Evolutionary conservation across 257 asterid species (phyloP).

Genomic region (Przewalskia tangutica): DNA sequence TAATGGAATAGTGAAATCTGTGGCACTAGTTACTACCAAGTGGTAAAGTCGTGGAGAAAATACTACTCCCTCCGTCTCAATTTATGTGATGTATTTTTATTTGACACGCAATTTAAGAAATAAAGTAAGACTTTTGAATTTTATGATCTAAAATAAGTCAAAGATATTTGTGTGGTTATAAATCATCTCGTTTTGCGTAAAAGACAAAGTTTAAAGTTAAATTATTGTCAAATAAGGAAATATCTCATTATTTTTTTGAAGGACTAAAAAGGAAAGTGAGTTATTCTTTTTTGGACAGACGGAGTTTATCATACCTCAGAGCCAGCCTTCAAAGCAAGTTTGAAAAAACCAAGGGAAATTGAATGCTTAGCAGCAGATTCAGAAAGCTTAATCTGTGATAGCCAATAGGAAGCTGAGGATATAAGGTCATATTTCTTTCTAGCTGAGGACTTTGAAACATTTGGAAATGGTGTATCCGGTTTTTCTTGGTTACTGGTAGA

Average conservation of each 20-base stretch:
- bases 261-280: no score
- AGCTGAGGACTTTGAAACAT: conserved; percentile 39
- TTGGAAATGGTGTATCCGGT: conserved; percentile 52
- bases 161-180: no score
- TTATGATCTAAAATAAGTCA: no score
- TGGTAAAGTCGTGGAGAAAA: background rate
- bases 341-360: conserved; percentile 74
- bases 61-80: background rate
- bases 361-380: conserved; percentile 78
- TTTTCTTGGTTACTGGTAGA: conserved; percentile 32
- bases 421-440: conserved; percentile 51
- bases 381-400: conserved; percentile 65
- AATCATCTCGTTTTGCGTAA: no score
- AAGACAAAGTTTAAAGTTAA: no score
- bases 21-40: background rate
- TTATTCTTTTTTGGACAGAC: no score
- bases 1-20: background rate
- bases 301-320: conserved; percentile 48
- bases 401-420: conserved; percentile 83
- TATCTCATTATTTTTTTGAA: no score
- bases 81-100: no score
- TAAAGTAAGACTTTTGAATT: no score
- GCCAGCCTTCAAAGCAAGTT: conserved; percentile 76
- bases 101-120: no score
- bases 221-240: no score